These are phyloP conservation scores for Stylonectria norvegica DNA, from an alignment of 2,329 filamentous ascomycete species.

Conservation along the genomic window DNA sequence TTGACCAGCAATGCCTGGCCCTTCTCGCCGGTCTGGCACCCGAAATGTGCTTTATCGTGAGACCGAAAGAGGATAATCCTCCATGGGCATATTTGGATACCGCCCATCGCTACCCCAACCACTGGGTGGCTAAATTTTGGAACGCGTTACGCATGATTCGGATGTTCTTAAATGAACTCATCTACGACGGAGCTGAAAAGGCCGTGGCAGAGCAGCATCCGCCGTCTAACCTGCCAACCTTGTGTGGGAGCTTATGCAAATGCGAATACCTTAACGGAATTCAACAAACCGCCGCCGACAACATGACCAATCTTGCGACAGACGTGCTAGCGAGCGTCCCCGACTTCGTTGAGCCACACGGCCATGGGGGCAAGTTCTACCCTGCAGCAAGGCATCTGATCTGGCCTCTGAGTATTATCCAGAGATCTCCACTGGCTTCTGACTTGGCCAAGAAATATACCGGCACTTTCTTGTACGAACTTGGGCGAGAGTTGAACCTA, in stretches of 20 bases:
- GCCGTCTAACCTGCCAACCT: not conserved
- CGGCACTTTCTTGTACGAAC: constrained; percentile 14
- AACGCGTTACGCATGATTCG: constrained; percentile 25
- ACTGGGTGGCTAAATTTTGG: constrained; percentile 22
- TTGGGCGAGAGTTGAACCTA: constrained; percentile 20
- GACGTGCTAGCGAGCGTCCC: constrained; percentile 22
- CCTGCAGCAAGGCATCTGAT: constrained; percentile 20
- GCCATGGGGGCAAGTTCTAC: constrained; percentile 11
- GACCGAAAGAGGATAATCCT: constrained; percentile 1
- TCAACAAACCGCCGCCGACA: constrained; percentile 3
- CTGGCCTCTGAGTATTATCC: constrained; percentile 23
- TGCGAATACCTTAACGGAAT: constrained; percentile 5
- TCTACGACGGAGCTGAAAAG: constrained; percentile 4
- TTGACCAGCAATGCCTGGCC: constrained; percentile 15
- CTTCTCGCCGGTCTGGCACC: constrained; percentile 1
- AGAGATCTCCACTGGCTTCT: constrained; percentile 9
- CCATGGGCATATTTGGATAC: constrained; percentile 14
- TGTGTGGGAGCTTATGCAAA: not conserved
- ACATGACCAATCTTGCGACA: constrained; percentile 15
- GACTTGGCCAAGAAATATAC: constrained; percentile 11
- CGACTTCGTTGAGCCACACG: constrained; percentile 12
- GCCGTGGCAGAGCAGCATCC: constrained; percentile 1
- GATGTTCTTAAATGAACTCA: constrained; percentile 20
- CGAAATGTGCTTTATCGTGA: constrained; percentile 6
- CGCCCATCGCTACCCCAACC: constrained; percentile 18